These are phyloP conservation scores for Parsonsia alboflavescens DNA, from an alignment of 257 asterid species.

Conservation along the genomic window DNA sequence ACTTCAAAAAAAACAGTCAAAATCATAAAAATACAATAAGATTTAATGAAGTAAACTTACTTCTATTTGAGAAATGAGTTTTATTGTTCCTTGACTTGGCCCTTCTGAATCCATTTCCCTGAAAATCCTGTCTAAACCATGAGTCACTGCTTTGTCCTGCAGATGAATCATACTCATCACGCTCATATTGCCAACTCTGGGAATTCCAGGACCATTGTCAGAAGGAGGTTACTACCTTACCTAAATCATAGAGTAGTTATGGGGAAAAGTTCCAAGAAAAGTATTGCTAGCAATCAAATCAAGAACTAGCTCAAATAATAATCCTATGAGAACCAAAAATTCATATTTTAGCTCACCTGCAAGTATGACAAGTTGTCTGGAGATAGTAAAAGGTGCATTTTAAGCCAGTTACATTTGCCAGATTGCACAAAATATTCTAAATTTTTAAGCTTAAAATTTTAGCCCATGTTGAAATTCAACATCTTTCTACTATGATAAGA, in stretches of 20 bases:
- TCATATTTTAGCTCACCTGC: neutral
- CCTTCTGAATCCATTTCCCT: slow-evolving; percentile 36
- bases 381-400: neutral
- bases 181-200: slow-evolving; percentile 51
- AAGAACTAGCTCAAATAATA: neutral
- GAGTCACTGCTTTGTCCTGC: slow-evolving; percentile 32
- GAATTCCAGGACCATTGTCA: neutral
- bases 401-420: neutral
- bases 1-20: neutral
- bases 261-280: neutral
- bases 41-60: slow-evolving; percentile 33
- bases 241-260: neutral
- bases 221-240: neutral
- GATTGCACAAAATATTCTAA: neutral
- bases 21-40: neutral
- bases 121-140: slow-evolving; percentile 63
- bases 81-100: slow-evolving; percentile 44
- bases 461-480: neutral
- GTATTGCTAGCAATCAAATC: neutral
- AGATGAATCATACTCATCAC: slow-evolving; percentile 44
- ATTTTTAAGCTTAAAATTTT: neutral
- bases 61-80: slow-evolving; percentile 27
- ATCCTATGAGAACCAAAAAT: neutral
- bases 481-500: neutral
- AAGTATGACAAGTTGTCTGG: neutral